Evolutionary conservation across 495 filamentous ascomycete species (phyloP).

Genomic region (Neurospora sp.): DNA sequence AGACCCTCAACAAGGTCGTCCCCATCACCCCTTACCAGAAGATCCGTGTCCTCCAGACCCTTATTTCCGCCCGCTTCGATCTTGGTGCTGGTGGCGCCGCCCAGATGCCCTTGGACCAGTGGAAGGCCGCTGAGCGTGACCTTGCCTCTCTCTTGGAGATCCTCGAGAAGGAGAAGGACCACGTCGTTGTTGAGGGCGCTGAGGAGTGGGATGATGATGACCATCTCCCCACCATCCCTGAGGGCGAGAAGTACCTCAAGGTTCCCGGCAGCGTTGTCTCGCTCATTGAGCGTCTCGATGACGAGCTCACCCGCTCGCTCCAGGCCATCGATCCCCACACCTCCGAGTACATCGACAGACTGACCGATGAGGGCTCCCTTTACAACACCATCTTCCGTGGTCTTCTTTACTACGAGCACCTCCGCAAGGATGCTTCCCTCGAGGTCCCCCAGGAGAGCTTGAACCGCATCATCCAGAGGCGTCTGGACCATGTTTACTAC

Average conservation of each 20-base stretch:
- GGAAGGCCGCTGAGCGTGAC: conserved; percentile 88
- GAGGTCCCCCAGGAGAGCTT: conserved; percentile 69
- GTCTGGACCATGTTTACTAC: conserved; percentile 97
- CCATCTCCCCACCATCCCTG: conserved; percentile 62
- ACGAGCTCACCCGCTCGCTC: conserved; percentile 91
- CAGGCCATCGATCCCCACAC: conserved; percentile 98
- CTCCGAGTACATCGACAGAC: conserved; percentile 91
- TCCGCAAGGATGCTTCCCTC: conserved; percentile 59
- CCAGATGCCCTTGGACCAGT: conserved; percentile 93
- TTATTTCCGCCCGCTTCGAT: conserved; percentile 93
- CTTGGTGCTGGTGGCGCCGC: conserved; percentile 69
- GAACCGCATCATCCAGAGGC: conserved; percentile 86
- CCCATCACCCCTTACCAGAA: conserved; percentile 75
- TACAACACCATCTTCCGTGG: conserved; percentile 85
- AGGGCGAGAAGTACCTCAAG: conserved; percentile 66
- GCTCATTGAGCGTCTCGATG: conserved; percentile 88
- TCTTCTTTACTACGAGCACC: conserved; percentile 75
- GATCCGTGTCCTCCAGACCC: conserved; percentile 82
- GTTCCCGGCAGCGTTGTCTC: conserved; percentile 92
- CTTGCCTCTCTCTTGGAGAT: conserved; percentile 64
- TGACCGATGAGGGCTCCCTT: conserved; percentile 83
- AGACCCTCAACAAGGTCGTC: conserved; percentile 84
- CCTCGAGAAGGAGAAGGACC: conserved; percentile 65
- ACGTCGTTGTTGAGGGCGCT: conserved; percentile 78
- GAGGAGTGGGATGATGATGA: conserved; percentile 99